Percentiles rank a stretch among this genome's conserved stretches.
Conservation (phyloP, 1,139 yeast species). For the Nematodospora anomalae region DNA sequence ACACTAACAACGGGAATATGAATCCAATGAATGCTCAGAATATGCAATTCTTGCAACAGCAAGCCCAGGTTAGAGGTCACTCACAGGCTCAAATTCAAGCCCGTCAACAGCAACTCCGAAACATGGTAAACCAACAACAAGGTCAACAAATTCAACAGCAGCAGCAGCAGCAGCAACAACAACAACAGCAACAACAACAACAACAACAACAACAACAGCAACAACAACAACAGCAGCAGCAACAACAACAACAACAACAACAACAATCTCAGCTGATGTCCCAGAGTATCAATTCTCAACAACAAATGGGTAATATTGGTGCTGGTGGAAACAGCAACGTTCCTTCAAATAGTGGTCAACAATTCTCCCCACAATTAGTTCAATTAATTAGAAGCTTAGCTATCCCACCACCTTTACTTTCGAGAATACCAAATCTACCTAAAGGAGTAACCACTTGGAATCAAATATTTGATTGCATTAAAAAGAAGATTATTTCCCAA, state of each 20-base stretch:
- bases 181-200: slow-evolving; percentile 39
- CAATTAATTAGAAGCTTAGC: slow-evolving; percentile 51
- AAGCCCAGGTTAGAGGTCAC: slow-evolving; percentile 52
- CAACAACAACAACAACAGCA: slow-evolving; percentile 26
- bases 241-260: slow-evolving; percentile 29
- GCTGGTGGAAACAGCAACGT: slow-evolving; percentile 2
- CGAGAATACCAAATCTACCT: slow-evolving; percentile 76
- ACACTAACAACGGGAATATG: slow-evolving; percentile 2
- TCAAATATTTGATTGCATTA: slow-evolving; percentile 70
- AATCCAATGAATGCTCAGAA: slow-evolving; percentile 14
- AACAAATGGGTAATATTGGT: neutral
- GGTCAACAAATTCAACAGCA: slow-evolving; percentile 48
- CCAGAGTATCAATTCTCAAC: neutral
- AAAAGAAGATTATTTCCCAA: slow-evolving; percentile 56
- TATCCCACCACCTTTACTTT: slow-evolving; percentile 73
- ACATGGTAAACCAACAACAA: slow-evolving; percentile 15
- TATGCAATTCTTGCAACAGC: slow-evolving; percentile 43
- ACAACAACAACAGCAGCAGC: slow-evolving; percentile 42
- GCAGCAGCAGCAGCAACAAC: slow-evolving; percentile 21
- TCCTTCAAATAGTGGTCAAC: slow-evolving; percentile 4
- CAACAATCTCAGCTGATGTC: slow-evolving; percentile 20
- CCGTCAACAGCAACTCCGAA: slow-evolving; percentile 21
- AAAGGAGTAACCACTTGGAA: slow-evolving; percentile 84
- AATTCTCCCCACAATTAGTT: slow-evolving; percentile 20
- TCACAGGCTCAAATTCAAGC: slow-evolving; percentile 37